A percentile compares a stretch with the other conserved stretches of the same genome.
Conservation (phyloP, 768 basidiomycete genomes). For the Symmetrospora coprosmae region DNA sequence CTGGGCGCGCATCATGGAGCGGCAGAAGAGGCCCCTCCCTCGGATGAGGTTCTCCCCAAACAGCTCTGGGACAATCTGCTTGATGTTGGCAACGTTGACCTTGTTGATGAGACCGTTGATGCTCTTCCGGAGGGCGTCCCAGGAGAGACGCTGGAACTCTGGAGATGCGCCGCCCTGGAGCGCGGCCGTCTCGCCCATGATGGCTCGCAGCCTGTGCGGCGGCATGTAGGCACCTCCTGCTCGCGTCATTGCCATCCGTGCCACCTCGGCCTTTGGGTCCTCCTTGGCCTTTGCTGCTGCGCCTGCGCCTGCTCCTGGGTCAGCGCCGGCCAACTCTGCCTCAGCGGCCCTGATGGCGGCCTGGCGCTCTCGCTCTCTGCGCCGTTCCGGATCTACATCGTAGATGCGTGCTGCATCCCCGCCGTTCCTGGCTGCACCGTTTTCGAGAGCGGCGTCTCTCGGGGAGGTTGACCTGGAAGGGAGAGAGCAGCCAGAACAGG, state of each 20-base stretch:
- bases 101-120: slow-evolving; percentile 99
- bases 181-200: slow-evolving; percentile 59
- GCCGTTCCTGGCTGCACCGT: no score
- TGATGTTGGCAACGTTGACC: slow-evolving; percentile 32
- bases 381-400: slow-evolving; percentile 64
- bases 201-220: slow-evolving; percentile 75
- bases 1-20: slow-evolving; percentile 97
- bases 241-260: slow-evolving; percentile 38
- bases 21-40: slow-evolving; percentile 74
- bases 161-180: slow-evolving; percentile 62
- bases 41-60: slow-evolving; percentile 88
- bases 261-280: slow-evolving; percentile 37
- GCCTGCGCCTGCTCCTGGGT: no score
- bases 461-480: slow-evolving; percentile 1
- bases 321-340: slow-evolving; percentile 46
- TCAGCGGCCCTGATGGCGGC: slow-evolving; percentile 57
- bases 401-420: slow-evolving; percentile 38
- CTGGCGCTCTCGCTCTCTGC: slow-evolving; percentile 63
- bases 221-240: slow-evolving; percentile 95
- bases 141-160: slow-evolving; percentile 87
- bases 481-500: background rate
- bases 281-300: slow-evolving; percentile 44
- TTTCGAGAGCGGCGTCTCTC: no score
- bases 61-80: slow-evolving; percentile 40
- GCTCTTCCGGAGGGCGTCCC: slow-evolving; percentile 94